Evolutionary conservation across 1,284 basidiomycete genomes (phyloP), one percentile per base, ranked within the genome.

Genomic region (Coniferiporia sulphurascens): DNA sequence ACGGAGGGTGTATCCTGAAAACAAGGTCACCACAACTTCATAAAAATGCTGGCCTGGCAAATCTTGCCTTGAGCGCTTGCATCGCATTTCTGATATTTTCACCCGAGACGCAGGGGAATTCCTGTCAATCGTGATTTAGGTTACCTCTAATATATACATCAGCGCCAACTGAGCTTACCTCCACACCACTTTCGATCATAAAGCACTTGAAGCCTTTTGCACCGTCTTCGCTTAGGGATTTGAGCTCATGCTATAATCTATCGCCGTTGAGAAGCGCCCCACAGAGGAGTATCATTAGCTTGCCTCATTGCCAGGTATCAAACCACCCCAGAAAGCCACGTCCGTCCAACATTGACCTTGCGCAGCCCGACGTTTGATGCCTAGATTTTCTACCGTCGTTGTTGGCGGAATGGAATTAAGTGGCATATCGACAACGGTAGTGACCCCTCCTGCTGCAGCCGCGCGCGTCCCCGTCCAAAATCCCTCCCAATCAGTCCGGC

Each of bases 121-220:
- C 95, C 90, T 95, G 64, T 12, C 19, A 17, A 7, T 35, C 7
- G 32, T 13, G 15, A 13, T 19, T 48, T 22, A 54, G 52, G 22
- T 46, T 34, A 19, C 44, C 21, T 48, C 45, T 44, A 17, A 41
- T 35, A 38, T 32, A 43, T 6, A 19, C 36, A 32, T 50, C 27
- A 2, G 5, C 27, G 27, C 5, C 22, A 50, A 54, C 19, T 41
- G 7, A 6, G 72, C 78, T 59, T 67, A 93, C 91, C 65, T 95
- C 89, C 13, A 97, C 93, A 38, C 95, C 94, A 66, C 92, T 95
- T 64, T 95, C 87, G 65, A 95, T 95, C 66, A 97, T 76, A 73
- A 97, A 97, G 70, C 93, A 96, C 71, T 97, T 97, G 80, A 97
- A 97, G 0, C 95, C 95, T 73, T 88, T 91, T 27, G 95, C 89